Conservation (phyloP, 202 grass and related monocot genomes). For the Zoysia matrella region DNA sequence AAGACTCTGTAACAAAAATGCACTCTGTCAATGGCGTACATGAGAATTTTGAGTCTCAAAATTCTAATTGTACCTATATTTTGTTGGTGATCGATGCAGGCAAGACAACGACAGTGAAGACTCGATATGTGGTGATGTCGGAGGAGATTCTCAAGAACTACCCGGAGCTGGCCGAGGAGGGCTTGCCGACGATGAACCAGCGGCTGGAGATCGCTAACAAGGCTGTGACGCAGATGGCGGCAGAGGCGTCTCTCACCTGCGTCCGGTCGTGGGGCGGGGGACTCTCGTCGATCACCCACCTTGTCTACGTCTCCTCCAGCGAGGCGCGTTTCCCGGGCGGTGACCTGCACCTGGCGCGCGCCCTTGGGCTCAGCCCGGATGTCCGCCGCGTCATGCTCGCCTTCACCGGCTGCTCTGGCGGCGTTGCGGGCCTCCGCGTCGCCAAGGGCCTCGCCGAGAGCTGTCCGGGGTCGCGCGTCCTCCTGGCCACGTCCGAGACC, state of each 20-base stretch:
- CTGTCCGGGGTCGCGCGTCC: conserved; percentile 56
- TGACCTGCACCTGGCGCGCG: conserved; percentile 80
- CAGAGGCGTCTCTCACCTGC: conserved; percentile 61
- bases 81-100: conserved; percentile 39
- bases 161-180: conserved; percentile 76
- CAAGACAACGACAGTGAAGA: conserved; percentile 86
- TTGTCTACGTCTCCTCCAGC: conserved; percentile 91
- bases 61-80: neutral
- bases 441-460: conserved; percentile 90
- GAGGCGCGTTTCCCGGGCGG: conserved; percentile 80
- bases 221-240: conserved; percentile 85
- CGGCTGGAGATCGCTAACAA: conserved; percentile 85
- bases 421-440: conserved; percentile 80
- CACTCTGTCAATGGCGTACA: neutral
- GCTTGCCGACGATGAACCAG: conserved; percentile 71
- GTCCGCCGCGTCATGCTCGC: conserved; percentile 84
- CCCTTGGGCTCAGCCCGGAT: conserved; percentile 63
- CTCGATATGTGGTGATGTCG: conserved; percentile 87
- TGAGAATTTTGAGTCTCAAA: neutral
- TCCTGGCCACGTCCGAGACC: conserved; percentile 85
- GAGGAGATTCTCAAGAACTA: conserved; percentile 77
- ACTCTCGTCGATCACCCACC: conserved; percentile 65
- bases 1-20: conserved; percentile 64
- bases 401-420: conserved; percentile 82
- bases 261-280: conserved; percentile 59